Conservation (phyloP, 345 rosid genomes). For the Eucalyptus polybractea region DNA sequence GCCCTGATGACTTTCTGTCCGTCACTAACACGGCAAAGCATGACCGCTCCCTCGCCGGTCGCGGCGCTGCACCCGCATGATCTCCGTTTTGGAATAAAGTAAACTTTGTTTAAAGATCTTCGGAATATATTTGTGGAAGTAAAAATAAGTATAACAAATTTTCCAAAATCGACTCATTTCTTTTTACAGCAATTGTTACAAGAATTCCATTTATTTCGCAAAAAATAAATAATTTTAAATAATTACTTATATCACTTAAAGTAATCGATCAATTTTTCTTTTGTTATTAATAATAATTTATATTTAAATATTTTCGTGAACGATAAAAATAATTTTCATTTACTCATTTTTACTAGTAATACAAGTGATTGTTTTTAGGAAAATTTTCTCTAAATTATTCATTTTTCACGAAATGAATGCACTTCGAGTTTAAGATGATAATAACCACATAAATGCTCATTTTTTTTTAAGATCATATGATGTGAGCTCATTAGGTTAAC, state of each 20-base stretch:
- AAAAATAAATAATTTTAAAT: no score
- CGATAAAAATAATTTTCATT: no score
- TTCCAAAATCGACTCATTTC: background rate
- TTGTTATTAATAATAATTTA: no score
- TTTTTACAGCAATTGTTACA: no score
- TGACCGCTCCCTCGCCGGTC: background rate
- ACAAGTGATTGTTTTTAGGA: rapidly evolving
- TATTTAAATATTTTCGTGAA: no score
- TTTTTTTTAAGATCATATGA: no score
- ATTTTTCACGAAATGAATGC: rapidly evolving
- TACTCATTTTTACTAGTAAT: rapidly evolving
- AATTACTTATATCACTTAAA: rapidly evolving
- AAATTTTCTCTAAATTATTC: no score
- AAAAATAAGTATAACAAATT: rapidly evolving
- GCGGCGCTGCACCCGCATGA: background rate
- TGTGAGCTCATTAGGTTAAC: no score
- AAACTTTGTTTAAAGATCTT: background rate
- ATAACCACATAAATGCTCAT: background rate
- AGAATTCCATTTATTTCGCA: no score
- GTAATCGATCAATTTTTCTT: no score
- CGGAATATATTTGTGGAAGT: background rate
- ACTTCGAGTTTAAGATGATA: rapidly evolving
- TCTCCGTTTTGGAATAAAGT: background rate
- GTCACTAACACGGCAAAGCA: background rate
- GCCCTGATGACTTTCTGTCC: background rate